These are phyloP conservation scores for Gentiana macrophylla DNA, from an alignment of 257 asterid species.

Conservation along the genomic window DNA sequence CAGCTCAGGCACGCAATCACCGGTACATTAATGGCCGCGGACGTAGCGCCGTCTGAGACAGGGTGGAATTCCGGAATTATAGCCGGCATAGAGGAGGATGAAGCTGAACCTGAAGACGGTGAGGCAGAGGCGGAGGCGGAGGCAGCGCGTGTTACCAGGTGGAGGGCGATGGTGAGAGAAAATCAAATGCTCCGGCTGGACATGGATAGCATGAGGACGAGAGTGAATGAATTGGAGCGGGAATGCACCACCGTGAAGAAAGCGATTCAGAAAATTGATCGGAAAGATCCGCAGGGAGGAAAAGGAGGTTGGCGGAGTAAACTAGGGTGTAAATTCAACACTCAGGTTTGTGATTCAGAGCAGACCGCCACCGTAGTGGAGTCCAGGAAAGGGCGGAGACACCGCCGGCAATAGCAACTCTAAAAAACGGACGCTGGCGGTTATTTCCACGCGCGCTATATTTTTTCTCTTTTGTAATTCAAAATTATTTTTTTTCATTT, in stretches of 20 bases:
- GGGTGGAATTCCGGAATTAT: constrained; percentile 10
- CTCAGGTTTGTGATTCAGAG: constrained; percentile 94
- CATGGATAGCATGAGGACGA: constrained; percentile 79
- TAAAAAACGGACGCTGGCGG: constrained; percentile 13
- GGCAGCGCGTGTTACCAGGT: constrained; percentile 27
- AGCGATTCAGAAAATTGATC: constrained; percentile 59
- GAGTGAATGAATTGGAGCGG: constrained; percentile 78
- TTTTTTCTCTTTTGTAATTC: not conserved
- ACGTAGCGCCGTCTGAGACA: constrained; percentile 23
- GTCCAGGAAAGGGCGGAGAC: constrained; percentile 39
- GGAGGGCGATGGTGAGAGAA: constrained; percentile 76
- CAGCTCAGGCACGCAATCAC: constrained; percentile 97
- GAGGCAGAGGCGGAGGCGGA: constrained; percentile 9
- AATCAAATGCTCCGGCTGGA: constrained; percentile 69
- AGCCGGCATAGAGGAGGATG: constrained; percentile 18
- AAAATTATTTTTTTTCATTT: constrained; percentile 10
- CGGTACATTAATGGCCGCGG: constrained; percentile 51
- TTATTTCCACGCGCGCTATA: constrained; percentile 28
- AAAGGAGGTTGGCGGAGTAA: constrained; percentile 49
- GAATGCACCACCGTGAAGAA: constrained; percentile 82
- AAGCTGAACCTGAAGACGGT: constrained; percentile 2
- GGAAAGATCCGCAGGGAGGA: constrained; percentile 23
- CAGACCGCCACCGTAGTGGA: constrained; percentile 53
- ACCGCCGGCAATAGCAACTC: constrained; percentile 29
- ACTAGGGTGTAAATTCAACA: constrained; percentile 84